phyloP scores from a whole-genome alignment of 306 rosid species.

The Malus sylvestris region DNA sequence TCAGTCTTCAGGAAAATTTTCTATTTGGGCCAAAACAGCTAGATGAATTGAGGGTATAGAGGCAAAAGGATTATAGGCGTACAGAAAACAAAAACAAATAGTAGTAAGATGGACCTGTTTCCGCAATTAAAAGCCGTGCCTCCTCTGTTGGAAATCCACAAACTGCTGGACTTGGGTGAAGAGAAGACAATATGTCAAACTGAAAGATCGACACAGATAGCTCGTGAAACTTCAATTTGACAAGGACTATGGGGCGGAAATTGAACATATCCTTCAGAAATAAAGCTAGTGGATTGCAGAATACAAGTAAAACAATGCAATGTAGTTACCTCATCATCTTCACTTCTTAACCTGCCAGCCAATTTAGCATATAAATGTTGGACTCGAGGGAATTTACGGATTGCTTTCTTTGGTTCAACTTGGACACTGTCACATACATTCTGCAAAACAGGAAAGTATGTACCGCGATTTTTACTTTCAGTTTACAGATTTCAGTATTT shows the following conservation, averaged over 20 bases:
- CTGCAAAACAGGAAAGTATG: slow-evolving; percentile 23
- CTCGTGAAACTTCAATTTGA: neutral
- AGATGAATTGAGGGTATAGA: neutral
- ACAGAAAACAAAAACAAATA: neutral
- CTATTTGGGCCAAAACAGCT: neutral
- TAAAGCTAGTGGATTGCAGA: neutral
- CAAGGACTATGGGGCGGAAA: neutral
- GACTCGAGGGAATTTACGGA: slow-evolving; percentile 74
- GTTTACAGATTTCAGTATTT: neutral
- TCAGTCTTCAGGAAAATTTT: neutral
- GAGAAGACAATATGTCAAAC: slow-evolving; percentile 77
- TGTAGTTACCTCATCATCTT: slow-evolving; percentile 81
- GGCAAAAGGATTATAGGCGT: neutral
- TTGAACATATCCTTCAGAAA: neutral
- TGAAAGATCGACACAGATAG: slow-evolving; percentile 18
- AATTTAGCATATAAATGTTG: slow-evolving; percentile 82
- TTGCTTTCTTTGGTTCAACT: slow-evolving; percentile 62
- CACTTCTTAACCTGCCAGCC: slow-evolving; percentile 55
- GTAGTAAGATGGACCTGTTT: slow-evolving; percentile 45
- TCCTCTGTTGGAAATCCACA: slow-evolving; percentile 96
- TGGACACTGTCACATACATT: slow-evolving; percentile 58
- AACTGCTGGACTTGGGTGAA: slow-evolving; percentile 97
- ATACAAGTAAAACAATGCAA: neutral
- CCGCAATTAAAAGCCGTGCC: slow-evolving; percentile 71
- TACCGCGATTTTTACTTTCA: neutral